These are phyloP conservation scores for Vigna mungo DNA, from an alignment of 306 rosid genomes.

Conservation along the genomic window DNA sequence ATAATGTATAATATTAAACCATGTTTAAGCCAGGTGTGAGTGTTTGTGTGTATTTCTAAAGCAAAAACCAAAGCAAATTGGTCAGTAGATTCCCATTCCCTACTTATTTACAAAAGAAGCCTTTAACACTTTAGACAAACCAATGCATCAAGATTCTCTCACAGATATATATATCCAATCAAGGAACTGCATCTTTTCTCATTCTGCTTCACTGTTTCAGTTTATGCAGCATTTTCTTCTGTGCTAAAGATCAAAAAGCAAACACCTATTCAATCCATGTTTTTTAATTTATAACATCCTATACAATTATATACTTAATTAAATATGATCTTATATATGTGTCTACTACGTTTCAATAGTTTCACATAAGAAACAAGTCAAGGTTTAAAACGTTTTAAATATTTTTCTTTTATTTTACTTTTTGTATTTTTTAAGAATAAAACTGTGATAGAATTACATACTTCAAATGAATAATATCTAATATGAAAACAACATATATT, in stretches of 20 bases:
- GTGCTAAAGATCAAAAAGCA: no score
- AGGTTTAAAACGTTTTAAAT: no score
- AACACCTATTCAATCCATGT: background rate
- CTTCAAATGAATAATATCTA: no score
- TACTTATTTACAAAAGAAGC: conserved; percentile 45
- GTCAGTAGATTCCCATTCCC: conserved; percentile 51
- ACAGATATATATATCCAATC: background rate
- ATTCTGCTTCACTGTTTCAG: background rate
- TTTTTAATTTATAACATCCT: no score
- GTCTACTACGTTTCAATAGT: no score
- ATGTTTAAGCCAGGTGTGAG: conserved; percentile 25
- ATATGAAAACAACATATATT: no score
- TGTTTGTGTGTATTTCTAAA: conserved; percentile 45
- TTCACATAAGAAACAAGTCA: no score
- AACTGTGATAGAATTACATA: no score
- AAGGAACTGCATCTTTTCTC: conserved; percentile 29
- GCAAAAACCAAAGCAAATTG: conserved; percentile 49
- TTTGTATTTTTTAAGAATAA: no score
- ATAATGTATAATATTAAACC: conserved; percentile 19
- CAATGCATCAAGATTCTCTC: conserved; percentile 26
- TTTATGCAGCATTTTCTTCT: no score
- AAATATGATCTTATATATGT: no score
- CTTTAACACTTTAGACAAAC: conserved; percentile 47
- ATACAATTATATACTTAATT: background rate
- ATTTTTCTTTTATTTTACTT: no score